Conservation (phyloP, 805 yeast species). For the Schizosaccharomyces osmophilus region DNA sequence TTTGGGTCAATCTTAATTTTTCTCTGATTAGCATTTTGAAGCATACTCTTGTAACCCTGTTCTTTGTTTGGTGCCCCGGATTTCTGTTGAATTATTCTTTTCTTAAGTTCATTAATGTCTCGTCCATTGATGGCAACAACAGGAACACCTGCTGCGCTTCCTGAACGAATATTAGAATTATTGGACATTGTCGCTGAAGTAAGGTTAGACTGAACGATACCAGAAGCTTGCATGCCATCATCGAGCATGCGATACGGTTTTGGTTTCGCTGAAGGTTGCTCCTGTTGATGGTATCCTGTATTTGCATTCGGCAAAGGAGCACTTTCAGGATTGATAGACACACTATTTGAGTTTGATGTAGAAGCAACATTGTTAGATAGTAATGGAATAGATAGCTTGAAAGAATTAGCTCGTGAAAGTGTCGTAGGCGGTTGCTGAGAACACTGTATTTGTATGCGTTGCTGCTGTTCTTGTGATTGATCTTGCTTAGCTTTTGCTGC, state of each 20-base stretch:
- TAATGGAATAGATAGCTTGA: no score
- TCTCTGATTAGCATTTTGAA: neutral
- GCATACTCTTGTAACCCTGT: neutral
- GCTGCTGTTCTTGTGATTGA: neutral
- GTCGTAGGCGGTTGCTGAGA: no score
- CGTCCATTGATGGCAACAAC: neutral
- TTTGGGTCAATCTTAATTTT: neutral
- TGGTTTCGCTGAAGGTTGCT: neutral
- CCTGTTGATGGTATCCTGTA: neutral
- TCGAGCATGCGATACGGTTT: neutral
- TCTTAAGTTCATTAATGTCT: neutral
- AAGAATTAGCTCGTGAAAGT: no score
- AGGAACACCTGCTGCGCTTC: neutral
- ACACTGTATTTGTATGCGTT: no score
- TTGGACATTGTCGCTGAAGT: neutral
- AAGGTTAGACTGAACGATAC: neutral
- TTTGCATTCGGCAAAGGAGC: neutral
- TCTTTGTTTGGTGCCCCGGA: neutral
- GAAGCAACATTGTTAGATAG: no score
- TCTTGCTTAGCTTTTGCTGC: neutral
- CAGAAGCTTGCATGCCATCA: neutral
- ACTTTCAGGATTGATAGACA: no score
- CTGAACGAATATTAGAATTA: neutral
- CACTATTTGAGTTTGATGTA: no score
- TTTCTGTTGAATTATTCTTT: constrained; percentile 1